These are phyloP conservation scores for Eucalyptus decipiens DNA, from an alignment of 345 rosid genomes.

Conservation along the genomic window DNA sequence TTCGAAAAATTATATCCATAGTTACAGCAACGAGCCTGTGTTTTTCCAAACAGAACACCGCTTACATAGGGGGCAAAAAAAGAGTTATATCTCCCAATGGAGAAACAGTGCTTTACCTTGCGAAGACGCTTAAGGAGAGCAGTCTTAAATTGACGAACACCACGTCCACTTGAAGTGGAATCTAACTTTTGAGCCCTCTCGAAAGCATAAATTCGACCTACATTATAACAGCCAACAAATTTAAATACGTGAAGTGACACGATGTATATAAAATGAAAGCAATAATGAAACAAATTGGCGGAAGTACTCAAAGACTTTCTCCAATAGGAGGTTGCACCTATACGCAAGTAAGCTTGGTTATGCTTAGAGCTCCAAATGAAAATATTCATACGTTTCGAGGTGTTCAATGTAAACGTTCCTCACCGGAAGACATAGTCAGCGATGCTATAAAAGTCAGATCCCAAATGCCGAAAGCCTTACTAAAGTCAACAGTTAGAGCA, in stretches of 20 bases:
- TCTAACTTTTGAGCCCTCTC: conserved; percentile 92
- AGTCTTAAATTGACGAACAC: conserved; percentile 96
- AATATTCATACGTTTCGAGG: too few species aligned
- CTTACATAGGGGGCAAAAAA: neutral
- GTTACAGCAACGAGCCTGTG: neutral
- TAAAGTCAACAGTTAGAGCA: too few species aligned
- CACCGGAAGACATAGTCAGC: too few species aligned
- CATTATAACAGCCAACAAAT: neutral
- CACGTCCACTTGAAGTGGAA: conserved; percentile 91
- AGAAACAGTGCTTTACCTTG: conserved; percentile 31
- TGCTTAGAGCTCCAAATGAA: neutral
- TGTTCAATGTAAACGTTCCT: too few species aligned
- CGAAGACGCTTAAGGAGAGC: conserved; percentile 94
- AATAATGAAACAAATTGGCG: too few species aligned
- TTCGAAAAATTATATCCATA: neutral
- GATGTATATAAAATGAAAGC: neutral
- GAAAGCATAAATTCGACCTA: conserved; percentile 94
- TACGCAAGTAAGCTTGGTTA: neutral
- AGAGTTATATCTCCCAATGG: neutral
- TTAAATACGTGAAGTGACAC: too few species aligned
- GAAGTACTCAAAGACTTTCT: too few species aligned
- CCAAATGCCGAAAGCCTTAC: too few species aligned
- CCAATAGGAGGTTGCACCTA: neutral
- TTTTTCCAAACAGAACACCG: neutral
- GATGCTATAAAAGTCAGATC: too few species aligned